Percentiles rank a stretch among this genome's conserved stretches.
Evolutionary conservation across 176 grass and related monocot species (phyloP).

Genomic region (Poa pratensis): DNA sequence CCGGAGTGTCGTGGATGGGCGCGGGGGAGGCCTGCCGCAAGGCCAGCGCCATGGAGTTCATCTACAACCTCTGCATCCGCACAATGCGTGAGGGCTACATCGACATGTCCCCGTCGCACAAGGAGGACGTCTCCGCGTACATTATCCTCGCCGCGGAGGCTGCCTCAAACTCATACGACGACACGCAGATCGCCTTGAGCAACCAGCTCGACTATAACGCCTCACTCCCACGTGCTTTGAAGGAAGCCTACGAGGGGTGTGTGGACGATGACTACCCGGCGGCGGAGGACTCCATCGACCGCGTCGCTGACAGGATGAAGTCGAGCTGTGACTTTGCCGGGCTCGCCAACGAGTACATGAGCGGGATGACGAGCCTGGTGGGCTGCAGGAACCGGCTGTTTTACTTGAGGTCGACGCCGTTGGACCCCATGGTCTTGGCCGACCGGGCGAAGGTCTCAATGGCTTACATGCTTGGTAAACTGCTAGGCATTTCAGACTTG

Average conservation of each 20-base stretch:
- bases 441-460: background rate
- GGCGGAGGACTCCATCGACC: background rate
- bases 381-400: background rate
- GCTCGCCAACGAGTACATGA: background rate
- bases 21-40: background rate
- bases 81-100: background rate
- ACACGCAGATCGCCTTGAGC: too few relatives aligned
- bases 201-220: background rate
- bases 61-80: background rate
- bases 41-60: background rate
- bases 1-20: background rate
- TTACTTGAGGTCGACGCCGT: background rate
- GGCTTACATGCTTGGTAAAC: background rate
- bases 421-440: background rate
- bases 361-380: background rate
- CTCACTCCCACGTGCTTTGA: background rate
- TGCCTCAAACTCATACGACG: background rate
- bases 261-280: background rate
- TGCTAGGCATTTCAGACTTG: background rate
- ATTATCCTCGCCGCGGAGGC: background rate
- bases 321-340: background rate
- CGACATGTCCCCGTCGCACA: conserved; percentile 10
- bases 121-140: background rate
- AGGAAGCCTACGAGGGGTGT: background rate
- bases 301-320: too few relatives aligned